Conservation (phyloP, 2,329 filamentous ascomycete species). For the Zymoseptoria pseudotritici region DNA sequence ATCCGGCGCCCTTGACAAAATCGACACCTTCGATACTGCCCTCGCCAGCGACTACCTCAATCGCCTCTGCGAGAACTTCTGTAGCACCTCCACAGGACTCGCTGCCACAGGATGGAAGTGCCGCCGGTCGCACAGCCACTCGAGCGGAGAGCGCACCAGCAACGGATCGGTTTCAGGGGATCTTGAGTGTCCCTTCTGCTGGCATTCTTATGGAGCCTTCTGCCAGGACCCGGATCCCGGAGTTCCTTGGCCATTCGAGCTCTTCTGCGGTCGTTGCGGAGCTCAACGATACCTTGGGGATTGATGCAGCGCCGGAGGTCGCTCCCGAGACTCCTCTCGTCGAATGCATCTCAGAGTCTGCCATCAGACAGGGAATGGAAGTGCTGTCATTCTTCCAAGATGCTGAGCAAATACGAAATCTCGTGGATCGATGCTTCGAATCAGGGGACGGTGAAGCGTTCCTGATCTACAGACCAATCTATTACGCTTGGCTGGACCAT, state of each 20-base stretch:
- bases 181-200: slow-evolving; percentile 15
- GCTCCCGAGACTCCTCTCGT: slow-evolving; percentile 1
- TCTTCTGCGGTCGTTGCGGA: slow-evolving; percentile 18
- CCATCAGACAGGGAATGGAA: slow-evolving; percentile 8
- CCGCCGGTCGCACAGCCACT: not conserved
- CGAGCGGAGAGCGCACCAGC: slow-evolving; percentile 3
- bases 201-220: slow-evolving; percentile 14
- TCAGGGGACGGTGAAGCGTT: slow-evolving; percentile 3
- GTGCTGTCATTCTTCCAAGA: slow-evolving; percentile 11
- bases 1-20: slow-evolving; percentile 20
- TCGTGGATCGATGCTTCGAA: slow-evolving; percentile 9
- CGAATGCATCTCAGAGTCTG: slow-evolving; percentile 8
- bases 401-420: slow-evolving; percentile 1
- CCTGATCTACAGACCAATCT: slow-evolving; percentile 13
- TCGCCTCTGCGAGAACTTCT: not conserved
- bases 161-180: slow-evolving; percentile 3
- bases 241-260: slow-evolving; percentile 15
- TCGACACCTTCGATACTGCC: not conserved
- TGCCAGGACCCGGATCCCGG: slow-evolving; percentile 4
- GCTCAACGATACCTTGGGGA: slow-evolving; percentile 16
- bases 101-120: not conserved
- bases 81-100: not conserved
- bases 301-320: slow-evolving; percentile 3
- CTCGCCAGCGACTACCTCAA: slow-evolving; percentile 2
- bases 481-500: slow-evolving; percentile 17